Base-by-base conservation (phyloP, 257 asterid genomes). In the Fraxinus americana region DNA sequence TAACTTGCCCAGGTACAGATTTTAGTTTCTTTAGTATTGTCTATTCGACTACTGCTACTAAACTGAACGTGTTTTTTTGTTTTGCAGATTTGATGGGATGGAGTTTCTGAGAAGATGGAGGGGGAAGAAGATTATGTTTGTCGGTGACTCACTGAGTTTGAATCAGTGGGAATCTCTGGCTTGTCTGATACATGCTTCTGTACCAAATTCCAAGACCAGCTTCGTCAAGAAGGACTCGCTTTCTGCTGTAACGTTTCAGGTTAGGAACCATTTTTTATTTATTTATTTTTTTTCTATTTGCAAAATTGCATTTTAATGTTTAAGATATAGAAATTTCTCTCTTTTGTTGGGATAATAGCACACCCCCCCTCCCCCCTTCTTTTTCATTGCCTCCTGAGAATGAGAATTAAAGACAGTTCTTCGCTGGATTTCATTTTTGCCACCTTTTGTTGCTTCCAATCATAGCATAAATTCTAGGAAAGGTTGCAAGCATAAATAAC, bases 131-230 rank as follows among this genome's bases (percentile, higher is more conserved):
- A 87, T 91, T 30, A 91, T 91, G 97, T 91, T 91, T 82, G 90
- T 91, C 29, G 97, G 97, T 16, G 97, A 91, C 84, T 91, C 97
- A 13, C 86, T 91, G 93, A 90, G 97, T 84, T 77, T 90, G 89
- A 91, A 91, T 84, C 91, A 88, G 89, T 91, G 97, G 97, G 75
- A 82, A 63, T 88, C 93, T 4, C 87, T 91, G 8, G 91, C 85
- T 27, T 91, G 97, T 86, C 90, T 91, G 94, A 77, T 91, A 76
- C 89, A 90, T 82, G 90, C 91, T n/a, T 82, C 91, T 30, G 87
- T 78, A 13, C 97, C 92, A 0, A 84, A 83, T 78, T 77, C 87
- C 7, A 83, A 87, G 68, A 72, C 71, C 66, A 74, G 30, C 71
- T 80, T 80, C 71, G 80, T 81, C 25, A 78, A 89, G 73, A 74